Evolutionary conservation across 768 basidiomycete genomes (phyloP), one percentile per base, ranked within the genome.

Genomic region (Hypholoma fasciculare): DNA sequence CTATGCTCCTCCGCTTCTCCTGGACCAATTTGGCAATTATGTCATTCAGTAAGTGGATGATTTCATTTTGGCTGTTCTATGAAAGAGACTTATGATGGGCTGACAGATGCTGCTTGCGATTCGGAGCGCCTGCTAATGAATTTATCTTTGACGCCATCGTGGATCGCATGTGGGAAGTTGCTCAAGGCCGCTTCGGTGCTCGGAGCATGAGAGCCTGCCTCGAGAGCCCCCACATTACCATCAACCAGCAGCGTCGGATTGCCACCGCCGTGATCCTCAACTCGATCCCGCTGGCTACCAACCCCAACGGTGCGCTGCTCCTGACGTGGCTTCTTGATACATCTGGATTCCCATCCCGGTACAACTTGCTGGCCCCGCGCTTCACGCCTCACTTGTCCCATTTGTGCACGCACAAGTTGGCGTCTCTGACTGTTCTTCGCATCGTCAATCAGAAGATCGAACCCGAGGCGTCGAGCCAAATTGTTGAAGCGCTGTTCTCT

Each of bases 81-180:
- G 52, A 14, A 13, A 27, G 26, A 52, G 3, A 56, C 19, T 51
- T 46, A 55, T 39, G 40, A 23, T 57, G 9, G 42, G 54, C 23
- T 39, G 47, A 19, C 58, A 93, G 92, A 71, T 91, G 92, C 72
- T 94, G 95, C 71, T 79, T 98, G 43, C 89, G 92, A 37, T 98
- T 98, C 67, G 91, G 92, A 47, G 75, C 89, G 38, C 96, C 96
- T 36, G 85, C 84, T 30, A 96, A 94, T 56, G 94, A 96, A 63
- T 98, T 98, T 72, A 91, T 98, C 58, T 98, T 98, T 71, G 96
- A 98, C 70, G 94, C 94, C 27, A 98, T 98, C 80, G 89, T 92
- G 47, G 96, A 98, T 72, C 92, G 97, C 40, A 90, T 97, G 77
- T 98, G 97, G 94, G 97, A 98, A 76, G 82, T 99, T 53, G 96